phyloP scores from a whole-genome alignment of 2,329 filamentous ascomycete genomes.

The Hirsutella minnesotensis region DNA sequence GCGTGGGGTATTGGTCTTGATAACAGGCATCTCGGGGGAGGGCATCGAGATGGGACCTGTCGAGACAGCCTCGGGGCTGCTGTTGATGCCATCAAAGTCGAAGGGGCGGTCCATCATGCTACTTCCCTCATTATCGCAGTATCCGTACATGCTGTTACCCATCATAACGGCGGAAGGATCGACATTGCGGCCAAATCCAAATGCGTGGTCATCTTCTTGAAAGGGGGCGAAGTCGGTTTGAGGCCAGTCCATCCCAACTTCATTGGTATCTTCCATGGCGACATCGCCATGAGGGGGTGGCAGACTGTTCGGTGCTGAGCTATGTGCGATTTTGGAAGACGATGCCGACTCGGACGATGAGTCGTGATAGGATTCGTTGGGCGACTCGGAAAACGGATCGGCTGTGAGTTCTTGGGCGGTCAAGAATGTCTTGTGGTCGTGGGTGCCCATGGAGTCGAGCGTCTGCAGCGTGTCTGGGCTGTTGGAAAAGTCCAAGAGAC shows the following conservation, averaged over 20 bases:
- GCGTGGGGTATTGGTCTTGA: conserved; percentile 21
- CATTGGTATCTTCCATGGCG: conserved; percentile 29
- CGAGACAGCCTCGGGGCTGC: conserved; percentile 35
- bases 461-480: conserved; percentile 25
- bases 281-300: conserved; percentile 27
- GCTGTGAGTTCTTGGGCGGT: conserved; percentile 20
- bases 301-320: conserved; percentile 33
- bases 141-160: conserved; percentile 16
- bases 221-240: conserved; percentile 19
- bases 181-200: conserved; percentile 19
- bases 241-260: conserved; percentile 32
- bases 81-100: conserved; percentile 47
- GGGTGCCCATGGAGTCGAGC: conserved; percentile 17
- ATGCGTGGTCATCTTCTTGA: conserved; percentile 25
- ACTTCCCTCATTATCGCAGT: conserved; percentile 23
- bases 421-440: conserved; percentile 19
- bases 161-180: conserved; percentile 13
- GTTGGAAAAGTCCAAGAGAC: conserved; percentile 23
- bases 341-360: conserved; percentile 40
- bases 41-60: conserved; percentile 20
- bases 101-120: conserved; percentile 37
- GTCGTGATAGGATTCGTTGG: conserved; percentile 32
- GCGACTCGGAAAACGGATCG: conserved; percentile 24
- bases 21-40: conserved; percentile 29
- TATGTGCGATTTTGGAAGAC: conserved; percentile 33